Evolutionary conservation across 2,329 filamentous ascomycete species (phyloP), one percentile per base, ranked within the genome.

Genomic region (Calonectria honghensis): DNA sequence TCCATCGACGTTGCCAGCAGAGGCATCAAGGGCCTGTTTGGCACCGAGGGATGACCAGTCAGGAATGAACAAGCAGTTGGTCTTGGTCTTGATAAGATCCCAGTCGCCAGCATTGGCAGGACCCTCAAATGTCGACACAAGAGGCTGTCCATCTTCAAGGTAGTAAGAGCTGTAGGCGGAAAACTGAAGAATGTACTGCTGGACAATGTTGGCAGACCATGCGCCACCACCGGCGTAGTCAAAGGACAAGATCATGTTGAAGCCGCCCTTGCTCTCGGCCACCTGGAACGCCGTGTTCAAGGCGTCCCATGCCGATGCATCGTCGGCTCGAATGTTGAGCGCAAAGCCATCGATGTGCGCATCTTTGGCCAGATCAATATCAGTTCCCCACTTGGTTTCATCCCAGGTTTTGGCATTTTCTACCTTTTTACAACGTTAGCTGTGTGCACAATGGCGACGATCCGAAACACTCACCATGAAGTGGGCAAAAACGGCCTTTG

Each of bases 41-140:
- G 70, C 70, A 7, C 70, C 70, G 14, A 73, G 65, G n/a, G 70
- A 73, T 5, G 64, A 63, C 70, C 70, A 73, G 35, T 73, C 70
- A 7, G 70, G 65, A 4, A 68, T 7, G 29, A 73, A 64, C 31
- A 73, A 48, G 52, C 29, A 39, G 16, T 64, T 64, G 14, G 70
- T 68, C 37, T 68, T 63, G 20, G 9, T 37, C 32, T 68, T 68
- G 35, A 73, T 73, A 13, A 61, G 39, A 0, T 37, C 29, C 64
- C 65, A 73, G 39, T 73, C 70, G 24, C 39, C 51, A 68, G 70
- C 39, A 64, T 51, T 68, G 41, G 29, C 64, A 7, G 64, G 54
- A 7, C 70, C 70, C n/a, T 73, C 70, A 27, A 73, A 73, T 9
- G 70, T 73, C 7, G 64, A 68, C n/a, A 73, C 70, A 20, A 73